A percentile compares a stretch with the other conserved stretches of the same genome.
These are phyloP conservation scores for Anisogramma anomala DNA, from an alignment of 2,329 filamentous ascomycete genomes.

Conservation along the genomic window DNA sequence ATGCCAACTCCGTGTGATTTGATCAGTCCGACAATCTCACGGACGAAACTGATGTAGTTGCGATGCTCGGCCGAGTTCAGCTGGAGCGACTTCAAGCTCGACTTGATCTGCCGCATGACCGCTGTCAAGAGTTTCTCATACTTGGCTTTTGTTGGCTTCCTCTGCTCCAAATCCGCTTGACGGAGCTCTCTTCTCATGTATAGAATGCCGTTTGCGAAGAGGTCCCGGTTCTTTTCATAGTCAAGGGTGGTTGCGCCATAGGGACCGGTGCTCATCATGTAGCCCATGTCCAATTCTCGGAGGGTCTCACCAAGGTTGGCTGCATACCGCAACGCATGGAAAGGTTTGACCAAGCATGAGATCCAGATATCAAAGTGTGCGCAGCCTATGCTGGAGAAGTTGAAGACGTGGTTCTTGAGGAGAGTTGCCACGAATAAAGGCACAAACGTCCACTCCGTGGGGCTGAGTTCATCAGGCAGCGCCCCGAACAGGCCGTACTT, in stretches of 20 bases:
- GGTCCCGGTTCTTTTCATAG: conserved; percentile 36
- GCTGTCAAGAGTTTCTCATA: conserved; percentile 32
- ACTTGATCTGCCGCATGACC: conserved; percentile 43
- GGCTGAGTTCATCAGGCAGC: conserved; percentile 27
- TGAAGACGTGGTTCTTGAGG: conserved; percentile 33
- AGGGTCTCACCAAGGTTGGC: conserved; percentile 37
- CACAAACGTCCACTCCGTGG: conserved; percentile 33
- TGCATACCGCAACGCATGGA: conserved; percentile 34
- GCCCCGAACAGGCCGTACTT: conserved; percentile 40
- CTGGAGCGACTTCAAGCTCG: conserved; percentile 32
- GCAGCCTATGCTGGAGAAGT: conserved; percentile 35
- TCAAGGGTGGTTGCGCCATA: conserved; percentile 29
- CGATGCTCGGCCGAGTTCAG: conserved; percentile 29
- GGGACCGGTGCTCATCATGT: conserved; percentile 30
- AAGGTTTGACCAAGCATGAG: conserved; percentile 39
- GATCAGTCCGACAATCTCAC: conserved; percentile 40
- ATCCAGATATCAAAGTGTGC: conserved; percentile 42
- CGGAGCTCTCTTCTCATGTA: conserved; percentile 39
- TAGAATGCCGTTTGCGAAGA: conserved; percentile 38
- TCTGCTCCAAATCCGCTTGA: conserved; percentile 25
- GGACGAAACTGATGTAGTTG: conserved; percentile 39
- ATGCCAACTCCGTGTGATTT: conserved; percentile 42
- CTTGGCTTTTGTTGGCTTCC: conserved; percentile 28
- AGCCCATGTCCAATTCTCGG: conserved; percentile 29
- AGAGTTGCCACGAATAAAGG: conserved; percentile 41